phyloP scores from a whole-genome alignment of 495 filamentous ascomycete species.

The Penicillium salamii region DNA sequence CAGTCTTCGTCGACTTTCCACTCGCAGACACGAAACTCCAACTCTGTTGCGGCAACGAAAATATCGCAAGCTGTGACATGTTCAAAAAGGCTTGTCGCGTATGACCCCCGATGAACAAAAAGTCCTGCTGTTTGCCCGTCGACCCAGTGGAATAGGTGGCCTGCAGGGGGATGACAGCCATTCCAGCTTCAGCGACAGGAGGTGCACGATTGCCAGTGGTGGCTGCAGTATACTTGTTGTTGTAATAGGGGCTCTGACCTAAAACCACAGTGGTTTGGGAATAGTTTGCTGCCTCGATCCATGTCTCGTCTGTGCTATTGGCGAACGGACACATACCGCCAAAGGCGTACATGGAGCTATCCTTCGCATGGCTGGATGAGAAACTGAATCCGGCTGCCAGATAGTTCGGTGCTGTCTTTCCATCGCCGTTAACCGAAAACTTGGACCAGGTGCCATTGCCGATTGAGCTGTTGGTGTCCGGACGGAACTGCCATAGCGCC shows the following conservation, averaged over 20 bases:
- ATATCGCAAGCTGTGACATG: constrained; percentile 86
- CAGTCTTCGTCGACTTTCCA: constrained; percentile 41
- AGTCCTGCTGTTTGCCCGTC: constrained; percentile 61
- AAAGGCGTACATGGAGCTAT: constrained; percentile 65
- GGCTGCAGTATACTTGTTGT: constrained; percentile 33
- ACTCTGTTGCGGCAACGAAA: constrained; percentile 77
- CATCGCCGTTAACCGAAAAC: constrained; percentile 22
- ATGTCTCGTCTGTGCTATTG: constrained; percentile 38
- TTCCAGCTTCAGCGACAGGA: constrained; percentile 82
- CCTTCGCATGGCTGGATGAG: constrained; percentile 51
- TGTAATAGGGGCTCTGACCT: constrained; percentile 20
- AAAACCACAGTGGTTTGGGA: constrained; percentile 70
- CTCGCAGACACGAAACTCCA: constrained; percentile 76
- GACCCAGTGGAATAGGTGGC: constrained; percentile 59
- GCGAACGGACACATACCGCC: constrained; percentile 81
- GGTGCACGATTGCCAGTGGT: constrained; percentile 48
- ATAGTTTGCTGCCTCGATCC: constrained; percentile 68
- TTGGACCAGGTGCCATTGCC: constrained; percentile 59
- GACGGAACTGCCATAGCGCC: constrained; percentile 55
- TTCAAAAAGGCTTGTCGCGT: constrained; percentile 83
- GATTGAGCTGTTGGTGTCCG: constrained; percentile 30
- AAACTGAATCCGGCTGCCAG: constrained; percentile 67
- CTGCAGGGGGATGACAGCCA: constrained; percentile 69
- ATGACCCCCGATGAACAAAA: constrained; percentile 83
- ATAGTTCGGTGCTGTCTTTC: constrained; percentile 54